Conservation (phyloP, 495 filamentous ascomycete species). For the Rusavskia elegans region DNA sequence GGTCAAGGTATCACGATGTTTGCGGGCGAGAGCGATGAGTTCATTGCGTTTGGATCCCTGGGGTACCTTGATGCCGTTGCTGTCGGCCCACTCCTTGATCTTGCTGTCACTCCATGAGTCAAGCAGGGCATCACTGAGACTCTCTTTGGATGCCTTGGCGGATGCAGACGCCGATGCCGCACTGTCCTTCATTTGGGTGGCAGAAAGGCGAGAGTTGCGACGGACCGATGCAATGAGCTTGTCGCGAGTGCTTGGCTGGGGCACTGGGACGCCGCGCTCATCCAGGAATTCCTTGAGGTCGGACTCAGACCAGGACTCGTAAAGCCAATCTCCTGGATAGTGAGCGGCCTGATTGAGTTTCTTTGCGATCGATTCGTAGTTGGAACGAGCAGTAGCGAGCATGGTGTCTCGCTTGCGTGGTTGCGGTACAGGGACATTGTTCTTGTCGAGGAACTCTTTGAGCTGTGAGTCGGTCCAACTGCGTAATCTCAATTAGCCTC, state of each 20-base stretch:
- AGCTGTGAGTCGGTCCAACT: conserved; percentile 76
- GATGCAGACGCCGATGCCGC: conserved; percentile 45
- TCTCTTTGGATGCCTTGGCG: conserved; percentile 50
- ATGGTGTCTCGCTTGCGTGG: conserved; percentile 75
- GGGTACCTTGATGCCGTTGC: conserved; percentile 63
- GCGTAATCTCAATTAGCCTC: conserved; percentile 11
- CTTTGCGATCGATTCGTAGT: conserved; percentile 66
- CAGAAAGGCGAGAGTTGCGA: conserved; percentile 72
- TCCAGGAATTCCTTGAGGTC: conserved; percentile 75
- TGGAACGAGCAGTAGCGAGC: conserved; percentile 59
- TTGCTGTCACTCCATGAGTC: conserved; percentile 75
- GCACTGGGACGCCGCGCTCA: conserved; percentile 71
- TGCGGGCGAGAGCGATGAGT: conserved; percentile 76
- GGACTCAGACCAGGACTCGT: conserved; percentile 69
- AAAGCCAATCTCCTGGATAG: conserved; percentile 96
- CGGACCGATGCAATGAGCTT: conserved; percentile 78
- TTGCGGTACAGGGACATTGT: conserved; percentile 72
- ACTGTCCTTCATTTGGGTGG: conserved; percentile 44
- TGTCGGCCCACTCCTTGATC: conserved; percentile 65
- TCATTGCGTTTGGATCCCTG: conserved; percentile 87
- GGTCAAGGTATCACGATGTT: conserved; percentile 61
- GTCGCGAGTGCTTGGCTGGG: conserved; percentile 75
- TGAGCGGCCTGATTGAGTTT: conserved; percentile 65
- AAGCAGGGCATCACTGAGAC: conserved; percentile 67
- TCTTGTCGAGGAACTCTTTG: conserved; percentile 81